Evolutionary conservation across 352 stramenopile genomes (phyloP).

Genomic region (Pythium grandisporangium): DNA sequence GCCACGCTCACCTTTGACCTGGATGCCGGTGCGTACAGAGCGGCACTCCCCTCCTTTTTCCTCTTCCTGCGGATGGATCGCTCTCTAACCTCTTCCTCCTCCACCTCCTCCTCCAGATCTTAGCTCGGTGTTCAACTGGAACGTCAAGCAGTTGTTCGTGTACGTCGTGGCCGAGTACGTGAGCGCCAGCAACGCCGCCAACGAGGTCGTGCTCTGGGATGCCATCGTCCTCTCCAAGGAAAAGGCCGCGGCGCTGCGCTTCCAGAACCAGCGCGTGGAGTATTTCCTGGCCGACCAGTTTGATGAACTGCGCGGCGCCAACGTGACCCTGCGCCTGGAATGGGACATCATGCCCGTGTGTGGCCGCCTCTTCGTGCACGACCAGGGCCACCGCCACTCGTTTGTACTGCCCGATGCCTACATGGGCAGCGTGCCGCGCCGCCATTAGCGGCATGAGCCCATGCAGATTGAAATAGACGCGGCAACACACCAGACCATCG

Average conservation of each 20-base stretch:
- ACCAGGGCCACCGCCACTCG: slow-evolving; percentile 24
- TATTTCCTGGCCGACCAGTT: slow-evolving; percentile 78
- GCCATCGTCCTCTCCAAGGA: slow-evolving; percentile 71
- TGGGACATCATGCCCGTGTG: slow-evolving; percentile 86
- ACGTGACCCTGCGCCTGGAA: slow-evolving; percentile 74
- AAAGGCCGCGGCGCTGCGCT: slow-evolving; percentile 29
- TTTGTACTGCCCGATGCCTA: slow-evolving; percentile 63
- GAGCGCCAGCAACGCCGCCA: slow-evolving; percentile 49
- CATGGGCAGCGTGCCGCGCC: slow-evolving; percentile 45
- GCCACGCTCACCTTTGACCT: slow-evolving; percentile 78
- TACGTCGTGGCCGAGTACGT: slow-evolving; percentile 81
- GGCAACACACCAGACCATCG: no score
- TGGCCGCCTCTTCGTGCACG: slow-evolving; percentile 65
- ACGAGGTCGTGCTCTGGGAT: slow-evolving; percentile 84
- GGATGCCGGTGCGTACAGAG: slow-evolving; percentile 59
- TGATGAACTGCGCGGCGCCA: slow-evolving; percentile 64
- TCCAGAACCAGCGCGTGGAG: slow-evolving; percentile 62
- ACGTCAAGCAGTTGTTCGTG: slow-evolving; percentile 86
- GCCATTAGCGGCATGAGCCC: no score
- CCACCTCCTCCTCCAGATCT: slow-evolving; percentile 41
- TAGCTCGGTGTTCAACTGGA: slow-evolving; percentile 87
- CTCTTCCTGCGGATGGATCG: slow-evolving; percentile 1
- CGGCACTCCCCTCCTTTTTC: no score
- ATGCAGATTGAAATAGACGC: no score
- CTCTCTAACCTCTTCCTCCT: not conserved